phyloP scores from a whole-genome alignment of 1,284 basidiomycete species.

The Anthracocystis setariae region DNA sequence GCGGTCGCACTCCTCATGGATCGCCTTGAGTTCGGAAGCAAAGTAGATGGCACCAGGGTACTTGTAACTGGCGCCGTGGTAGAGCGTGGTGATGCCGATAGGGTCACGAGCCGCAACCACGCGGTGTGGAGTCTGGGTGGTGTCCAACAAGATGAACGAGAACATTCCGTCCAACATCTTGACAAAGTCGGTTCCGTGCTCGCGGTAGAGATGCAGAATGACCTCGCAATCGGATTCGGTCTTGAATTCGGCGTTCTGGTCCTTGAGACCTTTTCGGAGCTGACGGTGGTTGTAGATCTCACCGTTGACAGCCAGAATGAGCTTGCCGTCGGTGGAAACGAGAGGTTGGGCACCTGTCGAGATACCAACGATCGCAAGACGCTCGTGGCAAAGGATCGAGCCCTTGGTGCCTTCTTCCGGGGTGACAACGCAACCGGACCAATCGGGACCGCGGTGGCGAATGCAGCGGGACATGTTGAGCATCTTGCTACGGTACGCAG shows the following conservation, averaged over 20 bases:
- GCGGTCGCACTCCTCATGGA: slow-evolving; percentile 91
- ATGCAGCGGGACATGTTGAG: slow-evolving; percentile 66
- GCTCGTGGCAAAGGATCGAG: slow-evolving; percentile 69
- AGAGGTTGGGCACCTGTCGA: slow-evolving; percentile 98
- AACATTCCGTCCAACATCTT: slow-evolving; percentile 93
- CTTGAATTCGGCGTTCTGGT: slow-evolving; percentile 81
- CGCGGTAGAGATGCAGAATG: slow-evolving; percentile 75
- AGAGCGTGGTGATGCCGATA: slow-evolving; percentile 96
- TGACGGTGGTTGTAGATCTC: slow-evolving; percentile 98
- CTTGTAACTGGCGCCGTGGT: slow-evolving; percentile 91
- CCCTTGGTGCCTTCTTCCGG: slow-evolving; percentile 56
- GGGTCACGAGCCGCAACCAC: slow-evolving; percentile 96
- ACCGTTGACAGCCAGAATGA: slow-evolving; percentile 93
- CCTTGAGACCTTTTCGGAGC: slow-evolving; percentile 76
- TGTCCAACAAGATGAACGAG: slow-evolving; percentile 95
- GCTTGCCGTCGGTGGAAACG: slow-evolving; percentile 83
- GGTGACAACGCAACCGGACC: slow-evolving; percentile 66
- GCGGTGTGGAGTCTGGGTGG: slow-evolving; percentile 85
- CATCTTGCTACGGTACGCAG: slow-evolving; percentile 65
- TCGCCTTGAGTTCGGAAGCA: slow-evolving; percentile 93
- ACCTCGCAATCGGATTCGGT: slow-evolving; percentile 99
- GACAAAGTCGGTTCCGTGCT: slow-evolving; percentile 68
- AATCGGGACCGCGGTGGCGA: slow-evolving; percentile 68
- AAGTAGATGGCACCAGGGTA: slow-evolving; percentile 88
- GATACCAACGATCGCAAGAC: slow-evolving; percentile 94